Evolutionary conservation across 2,329 filamentous ascomycete genomes (phyloP), one percentile per base, ranked within the genome.

Genomic region (Colletotrichum camelliae): DNA sequence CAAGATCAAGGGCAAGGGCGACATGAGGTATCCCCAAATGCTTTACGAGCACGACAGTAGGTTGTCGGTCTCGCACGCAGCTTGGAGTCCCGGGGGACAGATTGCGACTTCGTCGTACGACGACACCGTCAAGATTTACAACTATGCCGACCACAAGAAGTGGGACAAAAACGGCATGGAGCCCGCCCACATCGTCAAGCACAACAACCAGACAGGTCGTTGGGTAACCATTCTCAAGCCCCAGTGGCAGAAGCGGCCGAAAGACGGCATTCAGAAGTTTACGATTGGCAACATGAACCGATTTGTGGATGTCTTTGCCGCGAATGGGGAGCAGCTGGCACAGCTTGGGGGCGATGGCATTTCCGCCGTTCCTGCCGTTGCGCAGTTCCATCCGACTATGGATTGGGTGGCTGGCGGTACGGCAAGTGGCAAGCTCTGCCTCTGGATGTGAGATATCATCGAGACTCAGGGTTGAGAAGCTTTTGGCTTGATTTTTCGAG

Each of bases 281-380:
- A 94, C 92, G 29, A 96, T 99, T 73, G 97, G 95, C 2, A 99
- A 98, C 80, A 98, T 98, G 97, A 98, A 98, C 82, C 92, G 97
- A 2, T 98, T 98, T 80, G 95, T 98, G 2, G 97, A 99, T 81
- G 91, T 99, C 1, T 99, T 94, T 83, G 94, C 94, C 1, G 90
- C 92, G 1, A 91, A 94, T 65, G 97, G 97, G 0, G 93, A 95
- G 80, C 96, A 98, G 83, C 86, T 99, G 5, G 96, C 95, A 1
- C 96, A 98, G 83, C 85, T 98, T 1, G 95, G 93, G 2, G 95
- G 96, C 1, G 95, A 98, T 1, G 95, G 94, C 1, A 98, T 99
- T 79, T 98, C 96, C 1, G 97, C 97, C 8, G 97, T 99, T 5
- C 97, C 97, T 4, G 95, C 97, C 0, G 97, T 98, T 0, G 94